Conservation (phyloP, 352 stramenopile genomes). For the Phytopythium litorale region DNA sequence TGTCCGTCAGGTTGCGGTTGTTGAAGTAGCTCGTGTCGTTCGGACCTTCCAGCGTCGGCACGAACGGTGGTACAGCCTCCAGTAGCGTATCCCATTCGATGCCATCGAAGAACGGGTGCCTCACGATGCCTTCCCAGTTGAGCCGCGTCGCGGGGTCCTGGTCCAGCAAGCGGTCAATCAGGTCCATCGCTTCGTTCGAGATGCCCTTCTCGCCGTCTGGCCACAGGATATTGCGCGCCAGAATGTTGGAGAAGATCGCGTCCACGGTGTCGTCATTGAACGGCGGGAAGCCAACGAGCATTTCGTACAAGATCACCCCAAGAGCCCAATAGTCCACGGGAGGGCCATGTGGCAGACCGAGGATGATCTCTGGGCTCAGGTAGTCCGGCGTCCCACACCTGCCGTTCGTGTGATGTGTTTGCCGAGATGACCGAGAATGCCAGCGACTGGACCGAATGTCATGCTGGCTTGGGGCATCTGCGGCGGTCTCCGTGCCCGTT, state of each 20-base stretch:
- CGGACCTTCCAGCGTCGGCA: conserved; percentile 79
- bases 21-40: conserved; percentile 91
- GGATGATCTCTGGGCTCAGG: conserved; percentile 86
- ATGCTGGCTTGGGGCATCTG: not conserved
- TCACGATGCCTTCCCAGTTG: conserved; percentile 56
- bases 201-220: conserved; percentile 86
- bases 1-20: conserved; percentile 82
- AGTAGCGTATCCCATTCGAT: conserved; percentile 84
- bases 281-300: conserved; percentile 84
- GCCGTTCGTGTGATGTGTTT: conserved; percentile 53
- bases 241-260: conserved; percentile 85
- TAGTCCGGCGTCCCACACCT: conserved; percentile 88
- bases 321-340: conserved; percentile 89
- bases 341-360: conserved; percentile 57
- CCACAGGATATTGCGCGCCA: conserved; percentile 83
- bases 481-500: not conserved
- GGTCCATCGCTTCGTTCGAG: conserved; percentile 71
- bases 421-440: conserved; percentile 2
- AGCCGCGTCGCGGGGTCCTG: conserved; percentile 59
- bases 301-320: conserved; percentile 90
- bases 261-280: conserved; percentile 90
- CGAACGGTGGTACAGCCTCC: conserved; percentile 77
- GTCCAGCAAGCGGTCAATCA: conserved; percentile 82
- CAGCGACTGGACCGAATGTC: not conserved
- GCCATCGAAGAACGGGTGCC: conserved; percentile 69